Base-by-base conservation (phyloP, 306 rosid genomes). In the Urtica urens region DNA sequence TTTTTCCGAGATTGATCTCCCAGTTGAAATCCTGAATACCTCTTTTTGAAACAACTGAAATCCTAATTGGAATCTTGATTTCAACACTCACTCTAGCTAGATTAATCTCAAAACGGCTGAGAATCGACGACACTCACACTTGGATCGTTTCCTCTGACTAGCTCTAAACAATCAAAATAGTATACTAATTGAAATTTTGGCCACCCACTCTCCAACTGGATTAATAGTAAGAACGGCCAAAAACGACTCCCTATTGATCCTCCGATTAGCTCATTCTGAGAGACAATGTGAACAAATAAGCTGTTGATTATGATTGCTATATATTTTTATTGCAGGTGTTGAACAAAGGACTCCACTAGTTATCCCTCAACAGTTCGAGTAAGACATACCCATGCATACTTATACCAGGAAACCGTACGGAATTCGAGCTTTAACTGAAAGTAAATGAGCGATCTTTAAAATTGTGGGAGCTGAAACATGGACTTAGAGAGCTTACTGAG, bases 1-100 rank as follows among this genome's bases (percentile, higher is more conserved):
- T 16, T 23, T 68, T 38, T 20, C 40, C 44, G 25, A 7, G 37
- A 27, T 55, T 55, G 62, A 62, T 62, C 73, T 18, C n/a, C n/a
- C n/a, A n/a, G n/a, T n/a, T n/a, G n/a, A n/a, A n/a, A n/a, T n/a
- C n/a, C n/a, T n/a, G n/a, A n/a, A n/a, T n/a, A n/a, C n/a, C 33
- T 28, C 33, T 28, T 28, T 10, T 4, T 10, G 10, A 28, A 28
- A 28, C 40, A 7, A 14, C n/a, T 38, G 37, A 46, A 20, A 60
- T 55, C 51, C 60, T 70, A 34, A 20, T 21, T 62, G 7, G 44
- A 49, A 31, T 33, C 47, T 23, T n/a, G n/a, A n/a, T n/a, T n/a
- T n/a, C n/a, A n/a, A n/a, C 51, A 49, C 46, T 24, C 35, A 22
- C 59, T 31, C 44, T 7, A 31, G 38, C 38, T 16, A 54, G 17